Base-by-base conservation (phyloP, 2,329 filamentous ascomycete genomes). In the Alternaria dauci region DNA sequence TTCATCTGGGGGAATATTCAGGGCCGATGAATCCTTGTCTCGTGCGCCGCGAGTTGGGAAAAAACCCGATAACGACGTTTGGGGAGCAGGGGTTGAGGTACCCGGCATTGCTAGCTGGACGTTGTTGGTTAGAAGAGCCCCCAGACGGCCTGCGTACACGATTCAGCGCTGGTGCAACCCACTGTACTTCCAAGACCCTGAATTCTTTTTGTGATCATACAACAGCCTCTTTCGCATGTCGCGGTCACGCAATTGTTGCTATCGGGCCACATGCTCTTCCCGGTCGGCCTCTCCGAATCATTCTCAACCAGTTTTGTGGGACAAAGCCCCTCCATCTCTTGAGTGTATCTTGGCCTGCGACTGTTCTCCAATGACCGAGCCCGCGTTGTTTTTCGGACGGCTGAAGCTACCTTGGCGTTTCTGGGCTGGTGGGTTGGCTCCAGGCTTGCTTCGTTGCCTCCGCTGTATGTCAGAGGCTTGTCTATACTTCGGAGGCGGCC, bases 381-480 rank as follows among this genome's bases (percentile, higher is more conserved):
- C 36, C 59, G 56, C 38, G 39, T 42, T 32, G 32, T 42, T 42
- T 34, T 67, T 53, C 58, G 57, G 52, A 61, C 60, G 62, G 62
- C 58, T 52, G 50, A 34, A 50, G 42, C 43, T 30, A 44, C 43
- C 72, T 77, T 77, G 75, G 74, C 74, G 59, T 55, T 43, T 61
- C 73, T 74, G 53, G 71, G 71, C 68, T 58, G 56, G 32, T 63
- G 64, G 55, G 62, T 63, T 68, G 62, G 70, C 66, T 60, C 55
- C 48, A 66, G 55, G 65, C 66, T 72, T 71, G 41, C 52, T 56
- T 57, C 53, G 51, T 52, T 61, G 30, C 58, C 61, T 63, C 58
- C 50, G 55, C 67, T 46, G 57, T 54, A 60, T 66, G 66, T 64
- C 66, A 70, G 65, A 69, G 68, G 68, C 71, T 74, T 75, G 68